Percentiles rank a stretch among this genome's conserved stretches.
Conservation (phyloP, 208 protist species). For the Crithidia fasciculata region DNA sequence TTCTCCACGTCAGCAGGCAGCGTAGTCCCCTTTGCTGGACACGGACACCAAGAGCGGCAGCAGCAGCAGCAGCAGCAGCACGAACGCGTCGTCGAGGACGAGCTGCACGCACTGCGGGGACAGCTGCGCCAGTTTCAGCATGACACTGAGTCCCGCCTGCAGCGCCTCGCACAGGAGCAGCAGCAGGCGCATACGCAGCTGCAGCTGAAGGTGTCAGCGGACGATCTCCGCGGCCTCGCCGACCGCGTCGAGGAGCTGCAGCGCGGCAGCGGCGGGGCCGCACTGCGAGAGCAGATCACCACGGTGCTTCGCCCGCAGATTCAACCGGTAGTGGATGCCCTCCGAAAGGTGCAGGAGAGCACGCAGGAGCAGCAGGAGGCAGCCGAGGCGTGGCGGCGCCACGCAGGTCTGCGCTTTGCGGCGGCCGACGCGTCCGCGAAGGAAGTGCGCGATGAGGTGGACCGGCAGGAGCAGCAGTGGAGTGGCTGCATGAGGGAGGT, state of each 20-base stretch:
- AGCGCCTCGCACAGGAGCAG: constrained; percentile 34
- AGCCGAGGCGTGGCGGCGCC: constrained; percentile 21
- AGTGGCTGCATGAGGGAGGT: constrained; percentile 14
- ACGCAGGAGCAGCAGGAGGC: constrained; percentile 24
- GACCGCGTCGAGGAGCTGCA: constrained; percentile 30
- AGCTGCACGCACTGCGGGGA: constrained; percentile 16
- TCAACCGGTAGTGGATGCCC: constrained; percentile 23
- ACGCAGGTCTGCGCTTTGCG: constrained; percentile 27
- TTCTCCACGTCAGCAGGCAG: not conserved
- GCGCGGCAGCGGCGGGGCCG: constrained; percentile 6
- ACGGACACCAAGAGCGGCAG: constrained; percentile 14
- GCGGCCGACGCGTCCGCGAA: constrained; percentile 25
- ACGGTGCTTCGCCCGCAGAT: constrained; percentile 19
- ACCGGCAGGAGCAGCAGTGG: constrained; percentile 22
- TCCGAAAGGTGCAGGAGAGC: constrained; percentile 21
- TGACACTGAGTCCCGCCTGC: constrained; percentile 16
- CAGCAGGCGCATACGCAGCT: constrained; percentile 27
- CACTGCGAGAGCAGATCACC: constrained; percentile 20
- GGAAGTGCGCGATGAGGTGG: constrained; percentile 5
- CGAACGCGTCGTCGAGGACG: constrained; percentile 21
- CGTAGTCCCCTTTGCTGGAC: not conserved
- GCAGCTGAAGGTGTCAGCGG: constrained; percentile 24
- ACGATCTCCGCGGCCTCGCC: constrained; percentile 14
- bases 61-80: not conserved
- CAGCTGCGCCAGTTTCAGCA: constrained; percentile 20